Base-by-base conservation (phyloP, 2,329 filamentous ascomycete genomes). In the Rhinocladiella similis region DNA sequence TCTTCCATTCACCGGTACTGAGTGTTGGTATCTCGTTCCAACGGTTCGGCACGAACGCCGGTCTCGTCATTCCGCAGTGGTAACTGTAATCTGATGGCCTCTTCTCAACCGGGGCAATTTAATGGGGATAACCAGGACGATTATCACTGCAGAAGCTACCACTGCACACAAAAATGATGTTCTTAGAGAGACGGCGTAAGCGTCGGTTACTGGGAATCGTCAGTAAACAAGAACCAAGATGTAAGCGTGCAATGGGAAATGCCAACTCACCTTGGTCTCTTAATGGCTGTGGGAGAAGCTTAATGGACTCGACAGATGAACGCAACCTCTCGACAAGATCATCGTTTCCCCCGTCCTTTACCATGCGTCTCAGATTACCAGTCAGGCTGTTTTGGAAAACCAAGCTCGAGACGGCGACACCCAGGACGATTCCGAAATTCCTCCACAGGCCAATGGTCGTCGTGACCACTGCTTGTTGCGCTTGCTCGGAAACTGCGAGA, bases 401-500 rank as follows among this genome's bases (percentile, higher is more conserved):
- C 27, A 63, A 38, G 50, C 61, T 63, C 4, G 55, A 59, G 12
- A 61, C 7, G 25, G 61, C 54, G 5, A 61, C 61, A 16, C 59
- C 61, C 52, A 63, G 42, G 3, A 63, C 58, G 12, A 50, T 51
- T 14, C 61, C 61, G 2, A 63, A 41, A 49, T 56, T 61, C 39
- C 61, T 54, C 53, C 59, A 61, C 27, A 63, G 54, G 13, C 56
- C 55, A 16, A 59, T 51, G 2, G 61, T 63, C 10, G 54, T 61
- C 19, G 61, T 61, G 66, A 76, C 73, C 16, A 76, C 74, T 0
- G 75, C 75, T 59, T 77, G 75, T 10, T 77, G 73, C 36, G 70
- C 72, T 56, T 74, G 70, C 3, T 68, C 67, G 47, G 73, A 75
- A 5, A 72, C 73, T 2, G 73, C 73, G 5, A 77, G 69, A 10